Evolutionary conservation across 164 flowering plant genomes (phyloP).

Genomic region (Platanus orientalis): DNA sequence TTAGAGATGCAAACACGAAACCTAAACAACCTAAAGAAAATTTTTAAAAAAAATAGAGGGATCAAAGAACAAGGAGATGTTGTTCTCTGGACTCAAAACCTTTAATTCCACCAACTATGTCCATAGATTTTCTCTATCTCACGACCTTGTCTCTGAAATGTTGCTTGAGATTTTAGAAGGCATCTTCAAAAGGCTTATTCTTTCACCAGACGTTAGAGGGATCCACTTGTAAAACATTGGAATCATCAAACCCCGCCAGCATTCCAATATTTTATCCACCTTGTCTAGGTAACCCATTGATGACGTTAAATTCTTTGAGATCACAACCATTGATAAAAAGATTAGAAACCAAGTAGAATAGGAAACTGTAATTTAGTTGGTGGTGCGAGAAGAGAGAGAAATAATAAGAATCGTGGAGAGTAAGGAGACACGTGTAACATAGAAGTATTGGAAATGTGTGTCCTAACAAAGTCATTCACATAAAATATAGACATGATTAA

Average conservation of each 20-base stretch:
- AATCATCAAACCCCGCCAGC: constrained; percentile 20
- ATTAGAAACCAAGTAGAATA: too few relatives aligned
- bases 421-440: too few relatives aligned
- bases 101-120: constrained; percentile 22
- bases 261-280: constrained; percentile 16
- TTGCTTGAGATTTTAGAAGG: constrained; percentile 15
- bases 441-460: too few relatives aligned
- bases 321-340: constrained; percentile 17
- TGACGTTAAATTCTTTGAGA: constrained; percentile 16
- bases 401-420: too few relatives aligned
- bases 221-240: constrained; percentile 40
- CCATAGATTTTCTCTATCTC: constrained; percentile 34
- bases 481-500: too few relatives aligned
- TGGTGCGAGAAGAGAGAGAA: too few relatives aligned
- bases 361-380: too few relatives aligned
- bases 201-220: constrained; percentile 31
- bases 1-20: too few relatives aligned
- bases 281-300: constrained; percentile 27
- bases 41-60: too few relatives aligned
- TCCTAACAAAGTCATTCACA: too few relatives aligned
- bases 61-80: background rate
- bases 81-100: constrained; percentile 21
- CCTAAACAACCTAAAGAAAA: too few relatives aligned
- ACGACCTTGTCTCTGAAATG: constrained; percentile 13
- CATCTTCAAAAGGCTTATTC: constrained; percentile 2